Conservation (phyloP, 108 stramenopile species). For the Discostella stelligeroides region DNA sequence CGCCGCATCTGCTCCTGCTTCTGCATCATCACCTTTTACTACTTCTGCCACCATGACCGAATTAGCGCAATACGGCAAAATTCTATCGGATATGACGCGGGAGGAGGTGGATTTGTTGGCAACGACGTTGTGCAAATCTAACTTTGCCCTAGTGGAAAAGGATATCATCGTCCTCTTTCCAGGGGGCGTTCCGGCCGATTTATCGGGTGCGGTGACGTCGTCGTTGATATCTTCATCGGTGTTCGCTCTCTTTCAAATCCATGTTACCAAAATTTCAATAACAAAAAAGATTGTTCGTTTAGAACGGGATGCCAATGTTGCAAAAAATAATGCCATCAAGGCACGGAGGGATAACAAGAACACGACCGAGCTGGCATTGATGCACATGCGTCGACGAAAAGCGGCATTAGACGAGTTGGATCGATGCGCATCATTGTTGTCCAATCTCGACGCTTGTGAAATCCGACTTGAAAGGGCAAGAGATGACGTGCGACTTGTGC, state of each 20-base stretch:
- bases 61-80: neutral
- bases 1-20: constrained; percentile 3
- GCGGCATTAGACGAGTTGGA: constrained; percentile 38
- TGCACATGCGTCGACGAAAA: constrained; percentile 39
- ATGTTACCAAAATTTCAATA: constrained; percentile 25
- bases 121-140: constrained; percentile 25
- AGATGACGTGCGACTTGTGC: constrained; percentile 26
- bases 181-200: constrained; percentile 26
- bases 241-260: constrained; percentile 40
- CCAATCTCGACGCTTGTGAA: constrained; percentile 40
- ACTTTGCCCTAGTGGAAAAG: constrained; percentile 29
- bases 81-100: constrained; percentile 23
- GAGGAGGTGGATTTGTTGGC: constrained; percentile 29
- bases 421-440: constrained; percentile 28
- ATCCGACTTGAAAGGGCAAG: constrained; percentile 40
- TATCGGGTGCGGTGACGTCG: neutral
- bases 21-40: too few relatives aligned
- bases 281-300: constrained; percentile 25
- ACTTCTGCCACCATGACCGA: neutral
- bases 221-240: constrained; percentile 12
- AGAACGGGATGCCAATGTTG: constrained; percentile 29
- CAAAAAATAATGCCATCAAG: constrained; percentile 23
- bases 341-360: constrained; percentile 10
- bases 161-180: constrained; percentile 33
- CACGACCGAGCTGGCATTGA: constrained; percentile 16